Base-by-base conservation (phyloP, 2,329 filamentous ascomycete genomes). In the Aspergillus sclerotialis region DNA sequence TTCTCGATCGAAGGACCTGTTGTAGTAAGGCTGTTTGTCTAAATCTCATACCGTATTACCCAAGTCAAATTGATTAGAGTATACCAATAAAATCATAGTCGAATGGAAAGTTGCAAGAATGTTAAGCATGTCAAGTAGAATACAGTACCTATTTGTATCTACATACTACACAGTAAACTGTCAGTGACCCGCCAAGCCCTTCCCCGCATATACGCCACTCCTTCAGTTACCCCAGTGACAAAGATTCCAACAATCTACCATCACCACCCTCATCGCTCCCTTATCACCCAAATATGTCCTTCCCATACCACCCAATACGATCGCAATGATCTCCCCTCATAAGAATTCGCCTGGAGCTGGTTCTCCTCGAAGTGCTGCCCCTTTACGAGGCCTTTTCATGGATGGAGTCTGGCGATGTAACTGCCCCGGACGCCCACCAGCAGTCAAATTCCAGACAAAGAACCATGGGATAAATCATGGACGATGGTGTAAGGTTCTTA, bases 381-480 rank as follows among this genome's bases (percentile, higher is more conserved):
- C 48, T 7, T 33, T 55, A 31, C 46, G 56, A 10, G 68, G 67
- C 4, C 53, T 62, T 9, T 68, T 67, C 39, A 46, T 58, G 17
- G 56, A 69, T 33, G 60, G 61, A 0, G 45, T 63, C 30, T 75
- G 71, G 72, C 58, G 66, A 36, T 76, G 73, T 54, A 70, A 80
- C 46, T 80, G 77, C 49, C 62, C 60, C 8, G 69, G 71, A 7
- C 65, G 70, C 13, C 59, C 71, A 3, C 72, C 70, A 12, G 75
- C 75, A 2, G 61, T 67, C 16, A 71, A 70, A 33, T 71, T 76
- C 40, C 65, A 75, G 45, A 69, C 70, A 1, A 78, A 75, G 50
- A 80, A 79, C 40, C 65, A 69, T 18, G 68, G 70, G 8, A 55
- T 56, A 28, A 80, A 80, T 43, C 63, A 76, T 38, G 75, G 75